Conservation (phyloP, 148 eudicot genomes). For the Chenopodium suecicum region DNA sequence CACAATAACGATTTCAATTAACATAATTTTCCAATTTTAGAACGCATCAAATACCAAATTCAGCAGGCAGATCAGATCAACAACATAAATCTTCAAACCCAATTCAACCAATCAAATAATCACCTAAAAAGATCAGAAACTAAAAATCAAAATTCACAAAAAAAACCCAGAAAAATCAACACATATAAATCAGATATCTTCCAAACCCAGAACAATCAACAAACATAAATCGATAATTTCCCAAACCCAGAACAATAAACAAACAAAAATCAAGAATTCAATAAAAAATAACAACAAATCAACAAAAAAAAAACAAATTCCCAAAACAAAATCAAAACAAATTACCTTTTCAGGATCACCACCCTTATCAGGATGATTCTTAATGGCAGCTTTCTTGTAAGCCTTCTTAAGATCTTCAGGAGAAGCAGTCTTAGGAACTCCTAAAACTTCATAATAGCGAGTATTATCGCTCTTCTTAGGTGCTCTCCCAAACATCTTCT, state of each 20-base stretch:
- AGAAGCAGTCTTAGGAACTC: slow-evolving; percentile 45
- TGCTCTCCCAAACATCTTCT: slow-evolving; percentile 59
- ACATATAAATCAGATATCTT: not conserved
- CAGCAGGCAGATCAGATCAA: not conserved
- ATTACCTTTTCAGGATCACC: slow-evolving; percentile 72
- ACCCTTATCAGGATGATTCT: slow-evolving; percentile 75
- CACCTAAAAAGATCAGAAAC: not conserved
- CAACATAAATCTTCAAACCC: not conserved
- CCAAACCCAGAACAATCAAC: not conserved
- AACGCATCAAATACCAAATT: not conserved
- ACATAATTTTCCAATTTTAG: not conserved
- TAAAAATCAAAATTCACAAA: too few species aligned
- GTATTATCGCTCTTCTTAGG: slow-evolving; percentile 59
- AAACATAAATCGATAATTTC: too few species aligned
- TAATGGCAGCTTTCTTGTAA: slow-evolving; percentile 61
- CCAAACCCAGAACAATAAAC: too few species aligned
- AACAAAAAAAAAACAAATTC: not conserved
- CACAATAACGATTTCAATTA: not conserved
- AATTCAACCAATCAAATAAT: not conserved
- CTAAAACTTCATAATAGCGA: slow-evolving; percentile 49
- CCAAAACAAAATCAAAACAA: not conserved
- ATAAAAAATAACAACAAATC: not conserved
- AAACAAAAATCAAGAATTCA: too few species aligned
- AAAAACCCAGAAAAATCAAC: too few species aligned
- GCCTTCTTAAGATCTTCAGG: slow-evolving; percentile 68